A percentile compares a stretch with the other conserved stretches of the same genome.
These are phyloP conservation scores for Daldinia loculata DNA, from an alignment of 495 filamentous ascomycete genomes.

Conservation along the genomic window DNA sequence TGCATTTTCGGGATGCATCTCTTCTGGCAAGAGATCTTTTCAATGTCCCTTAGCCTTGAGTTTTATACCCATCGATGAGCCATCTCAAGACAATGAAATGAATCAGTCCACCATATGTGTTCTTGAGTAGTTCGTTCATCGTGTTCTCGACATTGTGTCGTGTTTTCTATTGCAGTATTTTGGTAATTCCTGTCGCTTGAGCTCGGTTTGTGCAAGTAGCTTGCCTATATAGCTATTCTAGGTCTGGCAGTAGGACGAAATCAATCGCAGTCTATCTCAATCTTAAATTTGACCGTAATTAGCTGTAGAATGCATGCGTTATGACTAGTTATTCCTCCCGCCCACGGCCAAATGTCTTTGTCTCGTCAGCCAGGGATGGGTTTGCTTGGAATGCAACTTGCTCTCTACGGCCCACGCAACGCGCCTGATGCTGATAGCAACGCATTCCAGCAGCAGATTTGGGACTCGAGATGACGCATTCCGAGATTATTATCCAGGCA, in stretches of 20 bases:
- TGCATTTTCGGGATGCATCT: slow-evolving; percentile 36
- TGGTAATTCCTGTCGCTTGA: neutral
- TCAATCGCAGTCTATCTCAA: neutral
- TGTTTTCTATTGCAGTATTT: neutral
- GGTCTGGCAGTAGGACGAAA: neutral
- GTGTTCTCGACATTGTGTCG: neutral
- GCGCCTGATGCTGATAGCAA: slow-evolving; percentile 19
- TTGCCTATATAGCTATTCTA: neutral
- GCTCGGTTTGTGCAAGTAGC: neutral
- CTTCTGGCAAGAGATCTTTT: slow-evolving; percentile 40
- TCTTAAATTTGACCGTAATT: neutral
- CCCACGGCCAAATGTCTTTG: slow-evolving; percentile 2
- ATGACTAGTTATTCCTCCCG: neutral
- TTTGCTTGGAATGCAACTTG: slow-evolving; percentile 37
- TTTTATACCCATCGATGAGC: slow-evolving; percentile 28
- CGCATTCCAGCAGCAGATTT: slow-evolving; percentile 38
- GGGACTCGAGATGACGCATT: slow-evolving; percentile 32
- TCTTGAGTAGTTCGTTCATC: neutral
- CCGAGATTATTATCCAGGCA: slow-evolving; percentile 8
- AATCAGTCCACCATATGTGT: slow-evolving; percentile 3
- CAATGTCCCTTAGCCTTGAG: slow-evolving; percentile 14
- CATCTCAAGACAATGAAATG: slow-evolving; percentile 29
- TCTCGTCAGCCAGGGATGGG: slow-evolving; percentile 22
- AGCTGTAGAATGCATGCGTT: neutral
- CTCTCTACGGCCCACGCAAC: neutral